Base-by-base conservation (phyloP, 352 stramenopile genomes). In the Phytophthora syringae region DNA sequence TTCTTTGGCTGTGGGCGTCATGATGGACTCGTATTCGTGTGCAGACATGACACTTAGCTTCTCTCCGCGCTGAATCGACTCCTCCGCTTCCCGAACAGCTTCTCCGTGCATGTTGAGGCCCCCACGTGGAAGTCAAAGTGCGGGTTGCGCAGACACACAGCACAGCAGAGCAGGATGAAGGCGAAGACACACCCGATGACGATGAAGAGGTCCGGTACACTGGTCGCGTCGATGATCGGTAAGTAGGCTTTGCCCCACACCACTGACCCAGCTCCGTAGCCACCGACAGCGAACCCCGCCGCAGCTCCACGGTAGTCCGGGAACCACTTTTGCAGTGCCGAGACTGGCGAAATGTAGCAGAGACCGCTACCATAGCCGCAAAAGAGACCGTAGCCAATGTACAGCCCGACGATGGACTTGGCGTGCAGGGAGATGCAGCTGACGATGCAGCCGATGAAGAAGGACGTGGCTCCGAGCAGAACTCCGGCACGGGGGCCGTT, bases 281-380 rank as follows among this genome's bases (percentile, higher is more conserved):
- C 80, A 9, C 72, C 80, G 3, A 92, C 79, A 9, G 84, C 84
- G 42, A 93, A 91, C 13, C 84, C 84, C 7, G 84, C 84, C 18
- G 84, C 84, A 11, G 77, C 82, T 16, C 84, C 84, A 16, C 84
- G 80, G 55, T 89, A 86, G 61, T 93, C 84, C 9, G 84, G 84
- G 64, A 93, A 93, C 84, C 84, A 93, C 45, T 91, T 89, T 62
- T 91, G 82, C 6, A 93, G 64, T 15, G 82, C 72, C n/a, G 78
- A 88, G 10, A 93, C 84, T 2, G 84, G 84, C 4, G 82, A 90
- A 52, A 93, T 89, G 70, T 92, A 92, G 78, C 81, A 89, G 20
- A 93, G 48, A 9, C 84, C 84, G 27, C 80, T 81, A 40, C 84
- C 84, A 12, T 89, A 87, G 52, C 79, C 84, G n/a, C 54, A 70